Conservation (phyloP, 495 filamentous ascomycete species). For the Podospora didyma region DNA sequence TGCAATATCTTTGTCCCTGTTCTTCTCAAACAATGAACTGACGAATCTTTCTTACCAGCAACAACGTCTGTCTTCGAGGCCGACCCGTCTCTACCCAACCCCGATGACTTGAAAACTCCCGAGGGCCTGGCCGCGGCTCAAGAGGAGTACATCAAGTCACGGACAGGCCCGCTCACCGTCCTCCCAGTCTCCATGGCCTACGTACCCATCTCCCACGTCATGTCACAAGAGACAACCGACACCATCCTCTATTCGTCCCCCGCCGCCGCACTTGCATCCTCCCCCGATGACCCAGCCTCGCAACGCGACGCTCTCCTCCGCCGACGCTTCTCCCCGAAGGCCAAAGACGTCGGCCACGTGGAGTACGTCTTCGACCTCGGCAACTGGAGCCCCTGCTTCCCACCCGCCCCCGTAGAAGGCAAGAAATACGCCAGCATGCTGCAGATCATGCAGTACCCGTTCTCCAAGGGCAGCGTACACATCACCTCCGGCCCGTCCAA, state of each 20-base stretch:
- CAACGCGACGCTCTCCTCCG: constrained; percentile 17
- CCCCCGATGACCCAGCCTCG: constrained; percentile 1
- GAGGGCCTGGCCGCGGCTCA: constrained; percentile 9
- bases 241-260: background rate
- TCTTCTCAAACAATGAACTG: background rate
- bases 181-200: constrained; percentile 43
- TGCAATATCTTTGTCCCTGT: background rate
- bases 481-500: constrained; percentile 23
- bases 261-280: background rate
- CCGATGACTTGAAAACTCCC: constrained; percentile 36
- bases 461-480: constrained; percentile 46
- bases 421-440: constrained; percentile 51
- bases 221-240: constrained; percentile 20
- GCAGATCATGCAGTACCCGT: constrained; percentile 53
- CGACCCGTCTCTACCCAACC: constrained; percentile 33
- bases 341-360: constrained; percentile 40
- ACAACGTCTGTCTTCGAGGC: constrained; percentile 46
- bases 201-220: constrained; percentile 36
- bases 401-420: constrained; percentile 21
- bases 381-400: constrained; percentile 45
- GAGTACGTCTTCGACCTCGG: constrained; percentile 49
- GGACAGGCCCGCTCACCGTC: constrained; percentile 18
- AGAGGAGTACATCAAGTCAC: constrained; percentile 13
- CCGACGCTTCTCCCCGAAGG: constrained; percentile 28
- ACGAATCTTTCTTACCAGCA: constrained; percentile 21